Evolutionary conservation across 139 green algal species (phyloP).

Genomic region (Tetradesmus lagerheimii): DNA sequence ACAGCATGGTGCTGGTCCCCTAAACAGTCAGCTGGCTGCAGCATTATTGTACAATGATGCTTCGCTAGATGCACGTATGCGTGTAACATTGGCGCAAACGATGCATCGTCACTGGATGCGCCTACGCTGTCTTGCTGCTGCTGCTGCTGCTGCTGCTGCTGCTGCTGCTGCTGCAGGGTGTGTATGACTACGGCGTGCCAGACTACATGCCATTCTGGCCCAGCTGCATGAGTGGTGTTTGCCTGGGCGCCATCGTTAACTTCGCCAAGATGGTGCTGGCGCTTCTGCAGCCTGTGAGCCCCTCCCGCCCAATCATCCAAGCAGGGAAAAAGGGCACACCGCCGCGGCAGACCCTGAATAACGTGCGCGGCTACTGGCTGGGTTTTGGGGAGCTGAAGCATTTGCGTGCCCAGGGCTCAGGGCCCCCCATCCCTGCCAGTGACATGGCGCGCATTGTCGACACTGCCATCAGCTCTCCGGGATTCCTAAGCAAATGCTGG

Average conservation of each 20-base stretch:
- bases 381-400: background rate
- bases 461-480: background rate
- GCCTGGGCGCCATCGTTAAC: background rate
- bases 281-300: background rate
- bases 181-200: conserved; percentile 7
- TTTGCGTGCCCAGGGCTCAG: background rate
- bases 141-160: background rate
- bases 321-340: background rate
- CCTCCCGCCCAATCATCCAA: background rate
- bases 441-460: conserved; percentile 10
- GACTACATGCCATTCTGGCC: conserved; percentile 12
- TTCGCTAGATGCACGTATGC: too few relatives aligned
- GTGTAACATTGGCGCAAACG: too few relatives aligned
- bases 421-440: background rate
- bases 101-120: too few relatives aligned
- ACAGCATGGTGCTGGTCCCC: too few relatives aligned
- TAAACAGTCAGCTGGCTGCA: too few relatives aligned
- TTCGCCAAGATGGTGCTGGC: conserved; percentile 1
- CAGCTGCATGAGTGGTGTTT: background rate
- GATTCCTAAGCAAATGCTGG: background rate
- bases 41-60: background rate
- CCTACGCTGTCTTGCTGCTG: too few relatives aligned
- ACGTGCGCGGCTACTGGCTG: background rate
- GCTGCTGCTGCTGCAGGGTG: too few relatives aligned
- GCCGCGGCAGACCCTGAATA: conserved; percentile 3